Evolutionary conservation across 306 rosid genomes (phyloP).

Genomic region (Cicer arietinum): DNA sequence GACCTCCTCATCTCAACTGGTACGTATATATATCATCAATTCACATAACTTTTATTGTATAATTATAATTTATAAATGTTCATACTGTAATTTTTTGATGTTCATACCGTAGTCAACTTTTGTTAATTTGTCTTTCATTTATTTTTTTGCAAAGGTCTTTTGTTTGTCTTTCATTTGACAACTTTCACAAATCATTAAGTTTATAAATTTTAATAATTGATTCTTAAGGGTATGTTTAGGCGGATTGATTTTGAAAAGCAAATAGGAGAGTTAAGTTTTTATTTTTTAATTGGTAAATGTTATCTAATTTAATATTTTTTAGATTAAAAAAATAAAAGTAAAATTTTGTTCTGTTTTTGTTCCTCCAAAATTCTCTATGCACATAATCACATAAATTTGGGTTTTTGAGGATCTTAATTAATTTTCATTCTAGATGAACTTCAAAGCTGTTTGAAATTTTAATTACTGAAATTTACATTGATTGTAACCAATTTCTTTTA

Average conservation of each 20-base stretch:
- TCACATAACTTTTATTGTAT: background rate
- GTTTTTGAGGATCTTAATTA: background rate
- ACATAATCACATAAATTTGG: too few relatives aligned
- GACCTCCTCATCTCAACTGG: slow-evolving; percentile 92
- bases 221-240: background rate
- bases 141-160: too few relatives aligned
- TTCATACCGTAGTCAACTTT: background rate
- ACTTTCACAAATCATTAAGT: background rate
- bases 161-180: background rate
- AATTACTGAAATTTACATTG: background rate
- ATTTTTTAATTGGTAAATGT: background rate
- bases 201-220: background rate
- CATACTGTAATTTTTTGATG: background rate
- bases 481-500: too few relatives aligned
- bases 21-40: slow-evolving; percentile 25
- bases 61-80: background rate
- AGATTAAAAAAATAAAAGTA: too few relatives aligned
- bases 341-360: too few relatives aligned
- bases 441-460: background rate
- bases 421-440: background rate
- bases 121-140: background rate
- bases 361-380: too few relatives aligned
- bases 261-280: background rate
- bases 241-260: background rate
- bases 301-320: background rate